Evolutionary conservation across 306 rosid species (phyloP).

Genomic region (Macrotyloma uniflorum): DNA sequence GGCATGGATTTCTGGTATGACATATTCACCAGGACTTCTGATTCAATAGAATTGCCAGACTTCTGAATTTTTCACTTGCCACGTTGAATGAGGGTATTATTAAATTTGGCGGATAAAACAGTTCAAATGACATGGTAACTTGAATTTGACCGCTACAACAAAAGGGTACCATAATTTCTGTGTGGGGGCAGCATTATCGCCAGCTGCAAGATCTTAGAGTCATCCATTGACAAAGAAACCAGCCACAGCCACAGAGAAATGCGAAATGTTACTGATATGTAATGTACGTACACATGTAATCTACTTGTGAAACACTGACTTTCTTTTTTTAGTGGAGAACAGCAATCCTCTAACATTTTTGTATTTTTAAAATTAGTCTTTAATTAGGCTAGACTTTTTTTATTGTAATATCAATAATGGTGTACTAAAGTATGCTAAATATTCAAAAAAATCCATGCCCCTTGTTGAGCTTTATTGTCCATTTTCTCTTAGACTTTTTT

Average conservation of each 20-base stretch:
- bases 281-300: background rate
- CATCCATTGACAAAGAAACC: constrained; percentile 33
- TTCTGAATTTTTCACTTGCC: constrained; percentile 43
- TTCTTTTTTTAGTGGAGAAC: constrained; percentile 19
- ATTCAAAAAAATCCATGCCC: background rate
- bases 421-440: background rate
- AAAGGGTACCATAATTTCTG: constrained; percentile 31
- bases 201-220: constrained; percentile 24
- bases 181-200: constrained; percentile 23
- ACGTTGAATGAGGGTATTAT: constrained; percentile 22
- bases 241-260: background rate
- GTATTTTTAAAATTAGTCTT: background rate
- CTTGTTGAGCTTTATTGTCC: background rate
- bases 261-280: background rate
- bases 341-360: constrained; percentile 34
- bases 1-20: constrained; percentile 89
- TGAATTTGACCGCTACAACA: constrained; percentile 31
- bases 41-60: constrained; percentile 55
- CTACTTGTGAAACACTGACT: constrained; percentile 19
- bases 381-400: constrained; percentile 24
- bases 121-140: background rate
- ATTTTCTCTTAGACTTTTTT: background rate
- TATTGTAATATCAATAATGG: constrained; percentile 37
- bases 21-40: constrained; percentile 61
- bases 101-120: background rate